Evolutionary conservation across 768 basidiomycete species (phyloP).

Genomic region (Candolleomyces efflorescens): DNA sequence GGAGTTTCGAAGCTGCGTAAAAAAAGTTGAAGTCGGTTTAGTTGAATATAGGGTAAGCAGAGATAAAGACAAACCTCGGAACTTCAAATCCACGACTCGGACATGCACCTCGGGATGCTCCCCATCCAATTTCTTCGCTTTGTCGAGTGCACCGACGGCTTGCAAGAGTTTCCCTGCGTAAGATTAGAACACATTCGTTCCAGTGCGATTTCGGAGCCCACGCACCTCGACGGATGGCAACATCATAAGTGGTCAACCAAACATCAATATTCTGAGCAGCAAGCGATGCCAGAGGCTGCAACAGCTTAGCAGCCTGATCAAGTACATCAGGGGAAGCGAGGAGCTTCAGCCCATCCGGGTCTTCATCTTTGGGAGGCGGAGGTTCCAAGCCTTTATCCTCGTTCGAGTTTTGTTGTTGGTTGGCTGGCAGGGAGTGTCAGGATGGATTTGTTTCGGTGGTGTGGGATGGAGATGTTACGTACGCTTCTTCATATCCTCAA

Average conservation of each 20-base stretch:
- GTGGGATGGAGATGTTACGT: slow-evolving; percentile 12
- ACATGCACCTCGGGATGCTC: slow-evolving; percentile 67
- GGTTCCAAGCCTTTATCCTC: slow-evolving; percentile 73
- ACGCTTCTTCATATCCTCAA: slow-evolving; percentile 74
- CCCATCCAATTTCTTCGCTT: slow-evolving; percentile 48
- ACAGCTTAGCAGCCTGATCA: slow-evolving; percentile 68
- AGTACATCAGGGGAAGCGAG: slow-evolving; percentile 60
- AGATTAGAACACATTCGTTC: not conserved
- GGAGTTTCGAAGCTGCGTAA: slow-evolving; percentile 38
- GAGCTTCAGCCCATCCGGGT: slow-evolving; percentile 77
- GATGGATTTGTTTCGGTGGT: too few relatives aligned
- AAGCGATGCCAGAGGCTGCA: slow-evolving; percentile 57
- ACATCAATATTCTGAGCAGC: slow-evolving; percentile 54
- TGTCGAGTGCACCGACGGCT: slow-evolving; percentile 63
- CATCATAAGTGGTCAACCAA: slow-evolving; percentile 77
- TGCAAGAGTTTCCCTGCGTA: slow-evolving; percentile 72
- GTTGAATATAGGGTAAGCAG: not conserved
- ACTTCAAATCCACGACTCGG: slow-evolving; percentile 62
- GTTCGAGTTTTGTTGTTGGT: slow-evolving; percentile 28
- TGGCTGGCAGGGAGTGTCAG: too few relatives aligned
- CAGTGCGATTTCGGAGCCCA: not conserved
- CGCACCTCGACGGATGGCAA: slow-evolving; percentile 74
- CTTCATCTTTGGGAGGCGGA: slow-evolving; percentile 62
- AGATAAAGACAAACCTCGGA: slow-evolving; percentile 36
- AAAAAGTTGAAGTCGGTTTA: slow-evolving; percentile 2